Conservation (phyloP, 2,329 filamentous ascomycete species). For the Phialophora verrucosa region DNA sequence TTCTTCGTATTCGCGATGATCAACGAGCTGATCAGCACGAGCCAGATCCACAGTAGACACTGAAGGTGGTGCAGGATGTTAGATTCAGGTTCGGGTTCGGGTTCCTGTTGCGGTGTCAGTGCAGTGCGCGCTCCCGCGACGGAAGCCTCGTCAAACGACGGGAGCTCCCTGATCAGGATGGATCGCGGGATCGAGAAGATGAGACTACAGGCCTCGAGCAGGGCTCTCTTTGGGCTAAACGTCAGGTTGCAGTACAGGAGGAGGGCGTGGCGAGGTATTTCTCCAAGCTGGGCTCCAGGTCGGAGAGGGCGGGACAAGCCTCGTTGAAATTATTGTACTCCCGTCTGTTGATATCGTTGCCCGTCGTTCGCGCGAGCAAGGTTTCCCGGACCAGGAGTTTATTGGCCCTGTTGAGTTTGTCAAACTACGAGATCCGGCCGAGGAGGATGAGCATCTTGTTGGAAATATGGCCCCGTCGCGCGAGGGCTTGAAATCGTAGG, state of each 20-base stretch:
- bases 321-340: background rate
- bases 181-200: background rate
- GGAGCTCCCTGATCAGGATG: background rate
- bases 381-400: background rate
- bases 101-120: too few relatives aligned
- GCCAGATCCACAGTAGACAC: conserved; percentile 9
- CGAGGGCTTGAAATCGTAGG: conserved; percentile 3
- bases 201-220: conserved; percentile 2
- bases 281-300: background rate
- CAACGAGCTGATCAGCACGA: conserved; percentile 6
- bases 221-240: conserved; percentile 3
- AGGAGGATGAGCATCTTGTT: conserved; percentile 11
- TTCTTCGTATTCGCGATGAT: conserved; percentile 1
- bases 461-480: background rate
- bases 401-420: background rate
- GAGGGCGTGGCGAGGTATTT: conserved; percentile 5
- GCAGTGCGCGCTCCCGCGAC: background rate
- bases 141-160: background rate
- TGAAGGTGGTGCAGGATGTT: too few relatives aligned
- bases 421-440: conserved; percentile 1
- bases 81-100: too few relatives aligned
- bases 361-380: background rate
- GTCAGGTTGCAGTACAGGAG: conserved; percentile 1
- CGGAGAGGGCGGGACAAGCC: conserved; percentile 5
- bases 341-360: too few relatives aligned